Percentiles rank a stretch among this genome's conserved stretches.
Evolutionary conservation across 306 rosid species (phyloP).

Genomic region (Sphenostylis stenocarpa): DNA sequence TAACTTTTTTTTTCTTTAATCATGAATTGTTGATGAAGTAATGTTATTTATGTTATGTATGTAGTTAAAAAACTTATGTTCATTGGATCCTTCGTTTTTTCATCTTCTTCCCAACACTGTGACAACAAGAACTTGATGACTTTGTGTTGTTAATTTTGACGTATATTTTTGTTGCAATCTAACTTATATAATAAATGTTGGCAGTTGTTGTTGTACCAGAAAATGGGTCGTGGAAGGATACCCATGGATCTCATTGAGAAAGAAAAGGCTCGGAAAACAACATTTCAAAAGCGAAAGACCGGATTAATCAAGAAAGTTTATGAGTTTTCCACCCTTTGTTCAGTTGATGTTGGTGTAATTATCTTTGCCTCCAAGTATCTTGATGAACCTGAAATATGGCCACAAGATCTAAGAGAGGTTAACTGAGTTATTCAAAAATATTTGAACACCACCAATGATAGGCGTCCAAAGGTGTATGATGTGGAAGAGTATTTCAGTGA

Average conservation of each 20-base stretch:
- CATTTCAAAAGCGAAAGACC: conserved; percentile 27
- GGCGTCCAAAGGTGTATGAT: conserved; percentile 16
- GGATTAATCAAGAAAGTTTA: conserved; percentile 33
- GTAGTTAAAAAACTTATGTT: too few species aligned
- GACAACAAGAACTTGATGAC: too few species aligned
- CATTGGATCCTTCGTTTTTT: too few species aligned
- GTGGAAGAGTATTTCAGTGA: conserved; percentile 31
- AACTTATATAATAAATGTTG: neutral
- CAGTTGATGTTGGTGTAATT: conserved; percentile 27
- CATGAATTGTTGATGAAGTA: too few species aligned
- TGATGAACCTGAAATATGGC: conserved; percentile 30
- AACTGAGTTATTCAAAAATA: conserved; percentile 24
- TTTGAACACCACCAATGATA: neutral
- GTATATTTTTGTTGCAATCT: too few species aligned
- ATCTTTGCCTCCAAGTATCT: conserved; percentile 26
- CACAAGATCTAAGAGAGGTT: neutral
- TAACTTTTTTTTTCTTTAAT: too few species aligned
- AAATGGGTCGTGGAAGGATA: conserved; percentile 42
- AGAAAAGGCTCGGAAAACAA: conserved; percentile 30
- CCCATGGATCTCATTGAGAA: conserved; percentile 29
- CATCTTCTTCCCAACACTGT: too few species aligned
- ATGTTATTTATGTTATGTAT: too few species aligned
- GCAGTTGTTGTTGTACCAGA: neutral
- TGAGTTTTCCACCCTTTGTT: conserved; percentile 34
- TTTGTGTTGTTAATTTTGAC: too few species aligned